phyloP scores from a whole-genome alignment of 306 rosid genomes.

The Castanea crenata region DNA sequence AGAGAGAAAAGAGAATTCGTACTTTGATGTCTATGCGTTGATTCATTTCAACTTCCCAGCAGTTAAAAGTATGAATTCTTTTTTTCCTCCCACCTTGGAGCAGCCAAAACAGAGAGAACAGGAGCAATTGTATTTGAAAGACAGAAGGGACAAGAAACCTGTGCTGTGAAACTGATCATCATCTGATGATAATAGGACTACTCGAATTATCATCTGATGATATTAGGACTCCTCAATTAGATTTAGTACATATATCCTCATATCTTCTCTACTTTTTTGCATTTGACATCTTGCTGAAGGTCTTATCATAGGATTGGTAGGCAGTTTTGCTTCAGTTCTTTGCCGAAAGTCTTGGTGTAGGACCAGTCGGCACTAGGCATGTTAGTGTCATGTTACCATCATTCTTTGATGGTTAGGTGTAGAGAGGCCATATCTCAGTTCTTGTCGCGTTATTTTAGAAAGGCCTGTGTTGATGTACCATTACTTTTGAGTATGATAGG shows the following conservation, averaged over 20 bases:
- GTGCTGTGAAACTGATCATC: constrained; percentile 26
- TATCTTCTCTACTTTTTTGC: background rate
- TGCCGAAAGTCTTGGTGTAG: constrained; percentile 20
- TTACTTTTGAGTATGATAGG: constrained; percentile 8
- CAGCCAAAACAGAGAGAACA: background rate
- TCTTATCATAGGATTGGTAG: constrained; percentile 3
- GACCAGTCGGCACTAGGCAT: constrained; percentile 14
- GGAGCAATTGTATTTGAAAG: background rate
- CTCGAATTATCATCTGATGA: constrained; percentile 49
- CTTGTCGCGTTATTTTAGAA: background rate
- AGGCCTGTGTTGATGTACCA: constrained; percentile 6
- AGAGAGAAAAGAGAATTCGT: constrained; percentile 57
- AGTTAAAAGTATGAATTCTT: background rate
- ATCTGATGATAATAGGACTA: constrained; percentile 40
- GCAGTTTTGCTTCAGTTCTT: constrained; percentile 11
- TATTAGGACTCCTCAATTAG: constrained; percentile 10
- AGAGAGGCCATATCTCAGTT: constrained; percentile 8
- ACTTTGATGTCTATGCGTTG: constrained; percentile 91
- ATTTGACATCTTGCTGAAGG: constrained; percentile 12
- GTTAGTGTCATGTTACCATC: constrained; percentile 22
- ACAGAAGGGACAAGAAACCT: background rate
- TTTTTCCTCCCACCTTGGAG: background rate
- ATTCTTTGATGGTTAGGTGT: constrained; percentile 48
- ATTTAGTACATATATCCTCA: constrained; percentile 1
- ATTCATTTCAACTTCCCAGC: constrained; percentile 11